Evolutionary conservation across 1,284 basidiomycete species (phyloP).

Genomic region (Ceraceosorus guamensis): DNA sequence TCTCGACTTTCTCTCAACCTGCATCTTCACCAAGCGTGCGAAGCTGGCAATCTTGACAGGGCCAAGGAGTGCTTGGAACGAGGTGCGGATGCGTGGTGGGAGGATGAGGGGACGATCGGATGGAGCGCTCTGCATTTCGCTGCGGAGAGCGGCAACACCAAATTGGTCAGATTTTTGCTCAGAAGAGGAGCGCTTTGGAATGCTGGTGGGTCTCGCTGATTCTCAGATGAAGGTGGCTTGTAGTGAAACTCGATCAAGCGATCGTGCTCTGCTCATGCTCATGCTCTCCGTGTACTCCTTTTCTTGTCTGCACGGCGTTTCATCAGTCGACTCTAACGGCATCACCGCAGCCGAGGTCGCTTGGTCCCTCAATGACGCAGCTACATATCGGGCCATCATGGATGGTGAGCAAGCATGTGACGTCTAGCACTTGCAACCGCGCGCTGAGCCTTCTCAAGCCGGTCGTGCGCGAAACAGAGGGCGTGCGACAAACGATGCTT

Average conservation of each 20-base stretch:
- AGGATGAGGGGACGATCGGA: slow-evolving; percentile 57
- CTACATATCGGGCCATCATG: slow-evolving; percentile 29
- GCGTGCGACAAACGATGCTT: slow-evolving; percentile 36
- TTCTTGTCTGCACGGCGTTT: slow-evolving; percentile 5
- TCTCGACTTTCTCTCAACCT: slow-evolving; percentile 25
- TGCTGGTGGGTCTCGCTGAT: slow-evolving; percentile 55
- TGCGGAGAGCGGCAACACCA: slow-evolving; percentile 63
- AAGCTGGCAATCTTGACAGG: slow-evolving; percentile 16
- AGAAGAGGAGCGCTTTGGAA: slow-evolving; percentile 88
- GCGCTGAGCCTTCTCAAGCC: too few species aligned
- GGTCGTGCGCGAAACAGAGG: slow-evolving; percentile 57
- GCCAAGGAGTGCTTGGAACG: slow-evolving; percentile 49
- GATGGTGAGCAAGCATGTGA: slow-evolving; percentile 14
- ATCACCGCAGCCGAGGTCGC: slow-evolving; percentile 42
- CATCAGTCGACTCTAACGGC: slow-evolving; percentile 35
- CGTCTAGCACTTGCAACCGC: background rate
- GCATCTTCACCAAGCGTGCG: slow-evolving; percentile 28
- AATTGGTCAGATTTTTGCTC: slow-evolving; percentile 63
- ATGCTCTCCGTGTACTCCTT: too few species aligned
- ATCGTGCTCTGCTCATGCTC: too few species aligned
- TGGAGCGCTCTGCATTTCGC: slow-evolving; percentile 83
- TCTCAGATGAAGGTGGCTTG: too few species aligned
- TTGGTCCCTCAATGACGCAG: slow-evolving; percentile 32
- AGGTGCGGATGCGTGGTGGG: slow-evolving; percentile 85
- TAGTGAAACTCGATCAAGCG: too few species aligned